A percentile compares a stretch with the other conserved stretches of the same genome.
Conservation (phyloP, 1,284 basidiomycete genomes). For the Cryptococcus amylolentus region DNA sequence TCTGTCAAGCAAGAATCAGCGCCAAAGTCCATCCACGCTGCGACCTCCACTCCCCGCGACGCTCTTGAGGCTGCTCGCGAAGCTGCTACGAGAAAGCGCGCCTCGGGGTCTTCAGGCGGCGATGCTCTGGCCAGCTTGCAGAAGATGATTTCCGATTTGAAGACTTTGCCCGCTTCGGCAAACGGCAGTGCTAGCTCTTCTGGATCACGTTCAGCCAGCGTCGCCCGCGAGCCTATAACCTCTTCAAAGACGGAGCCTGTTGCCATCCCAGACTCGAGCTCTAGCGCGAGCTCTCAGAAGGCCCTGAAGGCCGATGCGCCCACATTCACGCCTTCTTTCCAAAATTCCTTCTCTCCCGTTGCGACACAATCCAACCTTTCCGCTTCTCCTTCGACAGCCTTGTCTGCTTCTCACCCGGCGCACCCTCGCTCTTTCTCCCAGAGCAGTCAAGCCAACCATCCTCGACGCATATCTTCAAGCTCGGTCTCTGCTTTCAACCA, state of each 20-base stretch:
- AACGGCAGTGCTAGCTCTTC: conserved; percentile 15
- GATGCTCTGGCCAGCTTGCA: conserved; percentile 42
- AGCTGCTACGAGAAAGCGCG: conserved; percentile 37
- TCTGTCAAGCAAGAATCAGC: conserved; percentile 11
- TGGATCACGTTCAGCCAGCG: conserved; percentile 15
- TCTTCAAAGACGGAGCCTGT: conserved; percentile 15
- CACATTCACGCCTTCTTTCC: conserved; percentile 45
- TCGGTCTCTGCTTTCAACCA: conserved; percentile 12
- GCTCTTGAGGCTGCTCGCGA: conserved; percentile 44
- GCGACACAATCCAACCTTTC: conserved; percentile 17
- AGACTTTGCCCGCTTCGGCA: conserved; percentile 29
- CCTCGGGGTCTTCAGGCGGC: conserved; percentile 23
- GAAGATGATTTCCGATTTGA: conserved; percentile 48
- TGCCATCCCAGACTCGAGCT: conserved; percentile 16
- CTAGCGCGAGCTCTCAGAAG: conserved; percentile 16
- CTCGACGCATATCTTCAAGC: conserved; percentile 19
- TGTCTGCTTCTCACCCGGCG: conserved; percentile 5
- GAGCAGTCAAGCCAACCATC: conserved; percentile 9
- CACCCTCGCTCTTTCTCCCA: conserved; percentile 18
- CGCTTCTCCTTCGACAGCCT: conserved; percentile 17
- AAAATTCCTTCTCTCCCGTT: conserved; percentile 30
- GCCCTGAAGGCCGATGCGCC: conserved; percentile 49
- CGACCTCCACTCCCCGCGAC: conserved; percentile 29
- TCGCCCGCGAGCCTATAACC: conserved; percentile 8
- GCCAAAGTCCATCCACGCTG: conserved; percentile 31